Evolutionary conservation across 768 basidiomycete genomes (phyloP).

Genomic region (Pleurotus giganteus): DNA sequence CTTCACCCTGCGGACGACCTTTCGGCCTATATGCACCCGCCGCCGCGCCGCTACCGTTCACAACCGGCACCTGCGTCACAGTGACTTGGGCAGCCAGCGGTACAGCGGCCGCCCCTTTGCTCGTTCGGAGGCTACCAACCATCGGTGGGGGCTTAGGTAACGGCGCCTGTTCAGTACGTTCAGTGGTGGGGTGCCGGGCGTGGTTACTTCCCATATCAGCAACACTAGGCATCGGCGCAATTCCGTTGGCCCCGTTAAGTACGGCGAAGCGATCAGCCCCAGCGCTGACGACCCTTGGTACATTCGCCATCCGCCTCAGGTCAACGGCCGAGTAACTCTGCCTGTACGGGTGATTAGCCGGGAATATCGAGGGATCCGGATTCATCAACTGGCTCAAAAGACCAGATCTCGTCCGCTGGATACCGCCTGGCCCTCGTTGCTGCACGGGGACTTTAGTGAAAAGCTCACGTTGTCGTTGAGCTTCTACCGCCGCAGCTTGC

Average conservation of each 20-base stretch:
- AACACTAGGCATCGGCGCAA: conserved; percentile 8
- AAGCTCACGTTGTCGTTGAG: conserved; percentile 64
- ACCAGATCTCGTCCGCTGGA: conserved; percentile 45
- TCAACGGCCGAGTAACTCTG: conserved; percentile 41
- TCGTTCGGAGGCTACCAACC: conserved; percentile 33
- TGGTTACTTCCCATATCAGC: neutral
- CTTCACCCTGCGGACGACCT: conserved; percentile 61
- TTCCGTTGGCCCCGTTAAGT: conserved; percentile 11
- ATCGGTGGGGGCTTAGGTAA: neutral
- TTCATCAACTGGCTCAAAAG: conserved; percentile 69
- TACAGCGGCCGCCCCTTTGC: conserved; percentile 57
- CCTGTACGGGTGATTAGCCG: conserved; percentile 57
- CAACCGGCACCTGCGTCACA: conserved; percentile 19
- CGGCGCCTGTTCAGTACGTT: neutral
- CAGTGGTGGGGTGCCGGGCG: neutral
- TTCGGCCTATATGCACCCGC: conserved; percentile 56
- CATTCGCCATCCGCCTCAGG: conserved; percentile 42
- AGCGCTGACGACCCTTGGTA: conserved; percentile 11
- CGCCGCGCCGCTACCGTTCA: conserved; percentile 26
- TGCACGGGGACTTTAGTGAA: conserved; percentile 66
- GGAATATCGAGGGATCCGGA: conserved; percentile 62
- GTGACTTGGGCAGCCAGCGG: conserved; percentile 55
- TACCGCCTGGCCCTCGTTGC: conserved; percentile 55
- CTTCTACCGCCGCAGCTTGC: conserved; percentile 59
- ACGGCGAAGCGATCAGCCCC: conserved; percentile 15